Evolutionary conservation across 2,329 filamentous ascomycete species (phyloP), one percentile per base, ranked within the genome.

Genomic region (Clarireedia hainanense): DNA sequence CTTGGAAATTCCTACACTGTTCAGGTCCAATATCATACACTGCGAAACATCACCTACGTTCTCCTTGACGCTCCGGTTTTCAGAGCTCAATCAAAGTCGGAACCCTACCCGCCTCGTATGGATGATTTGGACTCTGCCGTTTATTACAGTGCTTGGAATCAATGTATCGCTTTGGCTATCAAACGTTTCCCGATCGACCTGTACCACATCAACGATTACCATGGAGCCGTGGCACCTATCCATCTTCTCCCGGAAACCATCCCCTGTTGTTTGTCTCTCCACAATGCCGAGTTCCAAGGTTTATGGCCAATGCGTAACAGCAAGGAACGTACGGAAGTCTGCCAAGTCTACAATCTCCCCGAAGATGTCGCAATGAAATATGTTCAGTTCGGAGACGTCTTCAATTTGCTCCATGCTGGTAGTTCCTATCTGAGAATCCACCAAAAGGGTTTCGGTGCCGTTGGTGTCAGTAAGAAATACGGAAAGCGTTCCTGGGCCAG

Each of bases 141-240:
- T 47, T 84, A 85, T 69, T 86, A 86, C 66, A 85, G 81, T 2
- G 82, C 81, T 2, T 87, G 84, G 84, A 87, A 87, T 60, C 80
- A 82, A 67, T 87, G 84, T 66, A 85, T 87, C 62, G 81, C 83
- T 6, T 76, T 83, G 61, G 72, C 81, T 1, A 78, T 85, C 61
- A 76, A 77, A 55, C 78, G 84, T 15, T 87, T 86, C 66, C 75
- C 79, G 0, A 73, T 83, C 57, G 80, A 84, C 61, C 66, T 85
- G n/a, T 85, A 85, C 66, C 82, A 85, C 65, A 81, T 84, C 67
- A 85, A 85, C 68, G 82, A 83, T 64, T 85, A 84, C 64, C 81
- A 85, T 60, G 82, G 81, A 52, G 78, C 80, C 3, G 69, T 82
- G 12, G 84, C 84, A 43, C 83, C 83, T 2, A 73, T 86, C 0